phyloP scores from a whole-genome alignment of 140 eudicot genomes.

The Eryngium alpinum region DNA sequence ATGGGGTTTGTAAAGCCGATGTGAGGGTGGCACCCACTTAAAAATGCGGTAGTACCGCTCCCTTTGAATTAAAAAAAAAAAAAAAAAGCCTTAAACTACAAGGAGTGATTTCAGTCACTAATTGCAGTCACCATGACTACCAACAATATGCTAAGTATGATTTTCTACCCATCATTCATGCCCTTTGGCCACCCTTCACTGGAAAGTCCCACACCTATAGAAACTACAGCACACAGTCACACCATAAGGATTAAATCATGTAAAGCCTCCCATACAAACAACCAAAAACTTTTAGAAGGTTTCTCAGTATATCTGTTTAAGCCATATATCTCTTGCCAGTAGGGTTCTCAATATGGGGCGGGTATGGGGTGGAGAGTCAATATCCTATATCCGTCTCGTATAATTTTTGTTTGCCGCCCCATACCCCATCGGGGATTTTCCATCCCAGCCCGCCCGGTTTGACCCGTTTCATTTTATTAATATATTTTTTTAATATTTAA shows the following conservation, averaged over 20 bases:
- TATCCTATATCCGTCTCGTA: no score
- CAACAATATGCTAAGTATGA: slow-evolving; percentile 63
- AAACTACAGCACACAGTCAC: slow-evolving; percentile 92
- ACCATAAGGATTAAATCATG: slow-evolving; percentile 85
- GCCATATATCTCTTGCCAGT: slow-evolving; percentile 72
- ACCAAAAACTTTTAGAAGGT: slow-evolving; percentile 70
- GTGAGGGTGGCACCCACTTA: no score
- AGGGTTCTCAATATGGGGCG: no score
- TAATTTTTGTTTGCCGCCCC: no score
- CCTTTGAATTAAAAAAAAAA: no score
- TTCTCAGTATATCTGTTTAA: slow-evolving; percentile 69
- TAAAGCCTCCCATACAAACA: slow-evolving; percentile 86
- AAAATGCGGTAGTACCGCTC: no score
- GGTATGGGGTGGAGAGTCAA: no score
- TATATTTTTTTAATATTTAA: no score
- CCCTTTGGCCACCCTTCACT: slow-evolving; percentile 94
- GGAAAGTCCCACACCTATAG: slow-evolving; percentile 84
- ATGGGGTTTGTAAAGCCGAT: no score
- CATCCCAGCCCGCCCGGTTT: no score
- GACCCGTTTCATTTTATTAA: no score
- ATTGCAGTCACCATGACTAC: slow-evolving; percentile 85
- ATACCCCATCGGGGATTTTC: no score
- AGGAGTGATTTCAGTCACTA: slow-evolving; percentile 86
- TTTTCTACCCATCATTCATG: slow-evolving; percentile 78
- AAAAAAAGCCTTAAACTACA: slow-evolving; percentile 82